These are phyloP conservation scores for Penicillium sp. DNA, from an alignment of 2,329 filamentous ascomycete genomes.

Conservation along the genomic window DNA sequence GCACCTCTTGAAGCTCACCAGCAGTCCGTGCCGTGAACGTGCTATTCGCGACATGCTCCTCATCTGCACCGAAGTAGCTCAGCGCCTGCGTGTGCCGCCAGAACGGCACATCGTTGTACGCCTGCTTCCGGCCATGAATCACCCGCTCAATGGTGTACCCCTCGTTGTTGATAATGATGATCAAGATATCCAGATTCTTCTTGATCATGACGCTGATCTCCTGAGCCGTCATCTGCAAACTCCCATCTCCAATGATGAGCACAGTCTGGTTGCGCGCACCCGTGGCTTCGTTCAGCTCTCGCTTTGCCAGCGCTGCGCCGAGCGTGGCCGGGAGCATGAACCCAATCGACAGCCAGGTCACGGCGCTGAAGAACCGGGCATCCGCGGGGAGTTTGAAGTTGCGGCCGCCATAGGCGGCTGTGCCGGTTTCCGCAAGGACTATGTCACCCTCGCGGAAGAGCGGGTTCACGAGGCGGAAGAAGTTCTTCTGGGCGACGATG, in stretches of 20 bases:
- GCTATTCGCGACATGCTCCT: constrained; percentile 37
- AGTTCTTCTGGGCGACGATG: constrained; percentile 48
- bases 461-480: constrained; percentile 49
- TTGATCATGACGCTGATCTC: constrained; percentile 63
- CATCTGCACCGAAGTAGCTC: constrained; percentile 48
- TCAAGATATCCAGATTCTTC: constrained; percentile 49
- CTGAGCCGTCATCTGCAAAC: constrained; percentile 65
- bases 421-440: constrained; percentile 59
- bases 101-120: constrained; percentile 55
- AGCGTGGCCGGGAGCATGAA: constrained; percentile 59
- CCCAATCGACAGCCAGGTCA: constrained; percentile 60
- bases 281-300: constrained; percentile 18
- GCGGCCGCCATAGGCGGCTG: constrained; percentile 54
- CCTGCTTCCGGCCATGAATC: constrained; percentile 54
- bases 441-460: constrained; percentile 55
- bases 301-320: constrained; percentile 54
- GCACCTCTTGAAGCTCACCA: constrained; percentile 45
- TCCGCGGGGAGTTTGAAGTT: constrained; percentile 52
- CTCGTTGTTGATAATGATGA: constrained; percentile 58
- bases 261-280: constrained; percentile 48
- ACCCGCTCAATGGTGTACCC: constrained; percentile 60
- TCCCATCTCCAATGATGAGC: constrained; percentile 62
- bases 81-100: constrained; percentile 54
- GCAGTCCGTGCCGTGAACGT: constrained; percentile 46
- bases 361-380: constrained; percentile 49